A percentile compares a stretch with the other conserved stretches of the same genome.
These are phyloP conservation scores for Colletotrichum sp. DNA, from an alignment of 2,329 filamentous ascomycete genomes.

Conservation along the genomic window DNA sequence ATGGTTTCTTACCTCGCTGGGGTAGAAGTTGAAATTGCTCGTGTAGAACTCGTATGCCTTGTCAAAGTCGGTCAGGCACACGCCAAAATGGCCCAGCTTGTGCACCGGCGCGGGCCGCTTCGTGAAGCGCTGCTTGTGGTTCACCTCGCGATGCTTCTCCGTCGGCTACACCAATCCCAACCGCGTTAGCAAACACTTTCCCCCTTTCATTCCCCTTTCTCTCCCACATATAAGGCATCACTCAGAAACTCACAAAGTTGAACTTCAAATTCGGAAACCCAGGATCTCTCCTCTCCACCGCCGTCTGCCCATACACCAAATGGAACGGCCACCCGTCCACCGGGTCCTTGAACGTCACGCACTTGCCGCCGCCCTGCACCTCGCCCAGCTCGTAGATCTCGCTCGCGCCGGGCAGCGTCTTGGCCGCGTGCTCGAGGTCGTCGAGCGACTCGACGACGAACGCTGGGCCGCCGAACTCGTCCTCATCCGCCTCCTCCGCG, in stretches of 20 bases:
- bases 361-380: conserved; percentile 57
- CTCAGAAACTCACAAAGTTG: conserved; percentile 44
- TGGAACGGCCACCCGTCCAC: conserved; percentile 63
- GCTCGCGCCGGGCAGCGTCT: conserved; percentile 50
- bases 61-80: conserved; percentile 57
- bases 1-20: conserved; percentile 47
- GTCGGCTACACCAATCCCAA: conserved; percentile 34
- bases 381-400: conserved; percentile 51
- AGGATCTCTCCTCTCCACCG: conserved; percentile 36
- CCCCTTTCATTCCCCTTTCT: background rate
- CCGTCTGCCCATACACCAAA: conserved; percentile 58
- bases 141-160: conserved; percentile 45
- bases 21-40: conserved; percentile 54
- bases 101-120: conserved; percentile 52
- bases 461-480: conserved; percentile 60
- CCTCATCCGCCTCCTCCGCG: conserved; percentile 48
- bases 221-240: background rate
- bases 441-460: conserved; percentile 62
- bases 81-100: conserved; percentile 60
- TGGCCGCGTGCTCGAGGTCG: conserved; percentile 56
- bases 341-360: conserved; percentile 56
- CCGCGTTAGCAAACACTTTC: background rate
- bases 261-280: conserved; percentile 46
- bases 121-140: conserved; percentile 53
- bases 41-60: conserved; percentile 55